A percentile compares a stretch with the other conserved stretches of the same genome.
These are phyloP conservation scores for Crotalaria pallida DNA, from an alignment of 306 rosid genomes.

Conservation along the genomic window DNA sequence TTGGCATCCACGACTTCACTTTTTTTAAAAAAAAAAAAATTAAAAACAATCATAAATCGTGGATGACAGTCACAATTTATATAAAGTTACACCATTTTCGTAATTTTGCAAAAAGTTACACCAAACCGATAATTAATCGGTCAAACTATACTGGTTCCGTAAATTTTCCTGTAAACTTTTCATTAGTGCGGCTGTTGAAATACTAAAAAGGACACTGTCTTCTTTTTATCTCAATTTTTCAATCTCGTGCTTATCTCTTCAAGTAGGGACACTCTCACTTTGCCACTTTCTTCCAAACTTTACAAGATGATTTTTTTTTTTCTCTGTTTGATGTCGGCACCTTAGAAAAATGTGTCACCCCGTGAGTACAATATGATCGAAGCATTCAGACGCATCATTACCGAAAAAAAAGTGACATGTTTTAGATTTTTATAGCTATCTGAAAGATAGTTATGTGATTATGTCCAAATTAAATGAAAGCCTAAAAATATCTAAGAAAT, in stretches of 20 bases:
- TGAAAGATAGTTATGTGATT: not conserved
- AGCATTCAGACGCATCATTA: slow-evolving; percentile 7
- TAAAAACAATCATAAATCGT: too few species aligned
- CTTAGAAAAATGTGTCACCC: not conserved
- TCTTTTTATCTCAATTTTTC: not conserved
- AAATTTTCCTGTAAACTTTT: not conserved
- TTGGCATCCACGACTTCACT: too few species aligned
- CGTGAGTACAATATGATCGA: not conserved
- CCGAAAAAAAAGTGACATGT: not conserved
- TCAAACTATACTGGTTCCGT: too few species aligned
- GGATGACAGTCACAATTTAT: too few species aligned
- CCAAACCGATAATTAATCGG: too few species aligned
- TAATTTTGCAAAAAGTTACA: too few species aligned
- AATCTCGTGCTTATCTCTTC: slow-evolving; percentile 6
- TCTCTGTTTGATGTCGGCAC: slow-evolving; percentile 7
- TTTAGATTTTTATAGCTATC: not conserved
- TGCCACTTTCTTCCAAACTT: not conserved
- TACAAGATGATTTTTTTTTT: not conserved
- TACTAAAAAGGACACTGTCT: not conserved
- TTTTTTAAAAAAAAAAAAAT: too few species aligned
- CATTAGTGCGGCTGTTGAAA: not conserved
- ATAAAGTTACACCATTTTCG: too few species aligned
- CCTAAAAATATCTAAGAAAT: not conserved
- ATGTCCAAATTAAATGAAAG: not conserved
- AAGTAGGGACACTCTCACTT: not conserved